phyloP scores from a whole-genome alignment of 2,329 filamentous ascomycete genomes.

The Sclerotinia borealis region DNA sequence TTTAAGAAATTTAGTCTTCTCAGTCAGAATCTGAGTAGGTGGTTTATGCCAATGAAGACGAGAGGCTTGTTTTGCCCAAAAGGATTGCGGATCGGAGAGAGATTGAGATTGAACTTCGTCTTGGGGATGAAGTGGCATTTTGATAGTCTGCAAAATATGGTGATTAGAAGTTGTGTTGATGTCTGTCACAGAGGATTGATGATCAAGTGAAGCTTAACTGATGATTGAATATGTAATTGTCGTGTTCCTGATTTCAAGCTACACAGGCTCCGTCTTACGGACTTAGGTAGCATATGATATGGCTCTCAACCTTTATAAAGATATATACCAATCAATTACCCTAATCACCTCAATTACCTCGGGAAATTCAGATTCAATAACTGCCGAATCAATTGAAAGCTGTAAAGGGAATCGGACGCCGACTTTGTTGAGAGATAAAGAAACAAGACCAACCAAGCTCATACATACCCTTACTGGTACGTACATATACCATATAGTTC shows the following conservation, averaged over 20 bases:
- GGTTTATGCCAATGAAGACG: slow-evolving; percentile 76
- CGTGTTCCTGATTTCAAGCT: background rate
- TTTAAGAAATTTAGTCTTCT: slow-evolving; percentile 56
- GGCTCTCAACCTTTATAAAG: background rate
- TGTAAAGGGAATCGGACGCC: background rate
- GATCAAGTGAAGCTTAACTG: background rate
- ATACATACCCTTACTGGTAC: too few relatives aligned
- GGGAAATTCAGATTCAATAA: background rate
- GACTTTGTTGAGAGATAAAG: background rate
- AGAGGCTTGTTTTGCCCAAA: slow-evolving; percentile 71
- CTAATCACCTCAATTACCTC: background rate
- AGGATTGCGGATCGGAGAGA: slow-evolving; percentile 61
- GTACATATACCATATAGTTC: background rate
- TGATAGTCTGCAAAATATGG: background rate
- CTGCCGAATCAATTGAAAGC: background rate
- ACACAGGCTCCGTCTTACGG: background rate
- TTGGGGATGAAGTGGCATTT: slow-evolving; percentile 30
- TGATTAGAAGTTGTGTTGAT: background rate
- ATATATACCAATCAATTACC: background rate
- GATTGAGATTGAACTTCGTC: slow-evolving; percentile 41
- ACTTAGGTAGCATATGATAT: background rate
- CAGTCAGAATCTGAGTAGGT: slow-evolving; percentile 56
- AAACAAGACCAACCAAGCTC: background rate
- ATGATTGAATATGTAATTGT: background rate
- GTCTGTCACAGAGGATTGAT: background rate